Conservation (phyloP, 139 green algal species). For the Spirogloea muscicola region DNA sequence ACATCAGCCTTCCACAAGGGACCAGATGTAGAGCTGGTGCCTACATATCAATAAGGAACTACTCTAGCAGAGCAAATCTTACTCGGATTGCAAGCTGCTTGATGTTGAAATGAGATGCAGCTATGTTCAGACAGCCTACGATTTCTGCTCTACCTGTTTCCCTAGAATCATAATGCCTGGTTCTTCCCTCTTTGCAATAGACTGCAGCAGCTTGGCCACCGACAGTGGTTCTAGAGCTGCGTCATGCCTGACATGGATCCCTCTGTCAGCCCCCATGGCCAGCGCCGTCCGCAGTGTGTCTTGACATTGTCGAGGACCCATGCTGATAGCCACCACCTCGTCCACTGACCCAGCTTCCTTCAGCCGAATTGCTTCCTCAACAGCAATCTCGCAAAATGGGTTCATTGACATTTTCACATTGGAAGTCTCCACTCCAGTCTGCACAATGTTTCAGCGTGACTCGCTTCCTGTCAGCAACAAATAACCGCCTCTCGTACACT, state of each 20-base stretch:
- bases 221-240: constrained; percentile 67
- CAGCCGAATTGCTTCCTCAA: constrained; percentile 85
- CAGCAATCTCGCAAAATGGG: constrained; percentile 93
- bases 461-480: background rate
- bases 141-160: too few relatives aligned
- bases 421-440: constrained; percentile 75
- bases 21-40: too few relatives aligned
- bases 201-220: constrained; percentile 74
- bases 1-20: too few relatives aligned
- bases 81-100: too few relatives aligned
- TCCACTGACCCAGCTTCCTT: constrained; percentile 66
- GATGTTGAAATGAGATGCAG: too few relatives aligned
- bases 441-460: constrained; percentile 32
- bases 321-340: constrained; percentile 79
- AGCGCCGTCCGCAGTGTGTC: constrained; percentile 82
- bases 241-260: constrained; percentile 66
- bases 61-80: too few relatives aligned
- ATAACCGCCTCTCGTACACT: too few relatives aligned
- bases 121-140: too few relatives aligned
- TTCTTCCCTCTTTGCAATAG: constrained; percentile 59
- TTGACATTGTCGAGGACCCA: constrained; percentile 66
- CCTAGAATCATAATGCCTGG: constrained; percentile 72
- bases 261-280: constrained; percentile 85
- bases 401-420: constrained; percentile 91
- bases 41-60: too few relatives aligned